Percentiles rank a stretch among this genome's conserved stretches.
phyloP scores from a whole-genome alignment of 2,329 filamentous ascomycete species.

The Beauveria medogensis region DNA sequence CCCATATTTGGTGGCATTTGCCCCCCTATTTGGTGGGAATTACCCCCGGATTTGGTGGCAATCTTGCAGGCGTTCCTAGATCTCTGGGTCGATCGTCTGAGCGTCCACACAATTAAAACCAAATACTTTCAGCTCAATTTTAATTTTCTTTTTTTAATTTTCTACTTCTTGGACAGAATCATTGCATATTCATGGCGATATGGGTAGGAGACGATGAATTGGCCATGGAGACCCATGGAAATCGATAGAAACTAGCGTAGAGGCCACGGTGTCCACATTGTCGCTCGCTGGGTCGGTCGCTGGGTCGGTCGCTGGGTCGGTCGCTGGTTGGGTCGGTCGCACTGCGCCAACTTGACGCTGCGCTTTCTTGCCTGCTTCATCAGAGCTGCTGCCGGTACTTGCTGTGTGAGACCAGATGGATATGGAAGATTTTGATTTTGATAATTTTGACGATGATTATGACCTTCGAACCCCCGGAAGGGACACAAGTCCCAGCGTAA shows the following conservation, averaged over 20 bases:
- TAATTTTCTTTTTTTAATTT: not conserved
- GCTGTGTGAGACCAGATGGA: not conserved
- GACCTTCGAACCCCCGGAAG: too few relatives aligned
- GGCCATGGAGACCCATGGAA: slow-evolving; percentile 1
- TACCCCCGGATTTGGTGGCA: not conserved
- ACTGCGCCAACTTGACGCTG: not conserved
- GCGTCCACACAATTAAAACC: too few relatives aligned
- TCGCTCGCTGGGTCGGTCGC: not conserved
- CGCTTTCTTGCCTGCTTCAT: not conserved
- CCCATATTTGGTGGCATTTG: not conserved
- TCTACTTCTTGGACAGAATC: not conserved
- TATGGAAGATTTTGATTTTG: not conserved
- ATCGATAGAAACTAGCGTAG: not conserved
- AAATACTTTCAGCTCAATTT: not conserved
- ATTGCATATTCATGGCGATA: not conserved
- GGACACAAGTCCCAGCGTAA: too few relatives aligned
- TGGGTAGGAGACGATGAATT: not conserved
- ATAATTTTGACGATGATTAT: too few relatives aligned
- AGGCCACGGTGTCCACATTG: not conserved
- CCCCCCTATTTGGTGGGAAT: not conserved
- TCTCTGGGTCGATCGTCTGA: not conserved
- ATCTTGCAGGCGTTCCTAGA: not conserved
- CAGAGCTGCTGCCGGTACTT: not conserved
- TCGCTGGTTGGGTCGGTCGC: slow-evolving; percentile 3
- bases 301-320: not conserved